Evolutionary conservation across 2,329 filamentous ascomycete species (phyloP).

Genomic region (Cryphonectria parasitica): DNA sequence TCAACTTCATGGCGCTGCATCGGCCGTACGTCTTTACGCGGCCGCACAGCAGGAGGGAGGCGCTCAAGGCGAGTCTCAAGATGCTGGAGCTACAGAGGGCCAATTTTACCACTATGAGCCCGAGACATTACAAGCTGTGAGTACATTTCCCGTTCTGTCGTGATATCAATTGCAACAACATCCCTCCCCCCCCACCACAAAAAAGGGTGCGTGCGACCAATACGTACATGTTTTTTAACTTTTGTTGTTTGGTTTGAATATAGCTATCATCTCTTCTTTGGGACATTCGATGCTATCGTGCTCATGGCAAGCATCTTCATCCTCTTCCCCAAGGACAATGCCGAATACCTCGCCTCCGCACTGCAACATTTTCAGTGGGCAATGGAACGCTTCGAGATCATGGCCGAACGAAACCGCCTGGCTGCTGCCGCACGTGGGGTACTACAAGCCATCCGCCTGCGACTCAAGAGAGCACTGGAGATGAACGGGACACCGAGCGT

Average conservation of each 20-base stretch:
- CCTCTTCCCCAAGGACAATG: slow-evolving; percentile 60
- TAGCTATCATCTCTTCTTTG: slow-evolving; percentile 62
- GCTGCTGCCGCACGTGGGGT: slow-evolving; percentile 59
- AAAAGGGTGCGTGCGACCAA: neutral
- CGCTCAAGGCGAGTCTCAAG: slow-evolving; percentile 57
- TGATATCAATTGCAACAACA: neutral
- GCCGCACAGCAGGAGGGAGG: slow-evolving; percentile 55
- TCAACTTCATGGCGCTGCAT: slow-evolving; percentile 63
- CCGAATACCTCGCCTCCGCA: slow-evolving; percentile 50
- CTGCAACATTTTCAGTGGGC: slow-evolving; percentile 64
- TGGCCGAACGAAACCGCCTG: slow-evolving; percentile 57
- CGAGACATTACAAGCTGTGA: slow-evolving; percentile 55
- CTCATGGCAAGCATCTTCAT: slow-evolving; percentile 65
- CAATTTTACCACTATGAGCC: slow-evolving; percentile 52
- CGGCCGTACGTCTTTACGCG: slow-evolving; percentile 66
- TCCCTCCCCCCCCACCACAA: no score
- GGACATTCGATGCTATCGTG: slow-evolving; percentile 67
- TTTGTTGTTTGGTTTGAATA: neutral
- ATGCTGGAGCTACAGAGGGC: slow-evolving; percentile 59
- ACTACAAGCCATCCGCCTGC: slow-evolving; percentile 57
- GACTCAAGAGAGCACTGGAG: slow-evolving; percentile 55
- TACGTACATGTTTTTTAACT: neutral
- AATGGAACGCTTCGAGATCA: slow-evolving; percentile 60
- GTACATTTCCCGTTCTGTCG: slow-evolving; percentile 18
- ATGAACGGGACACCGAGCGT: slow-evolving; percentile 24